phyloP scores from a whole-genome alignment of 1,139 yeast species.

The Nakaseomyces glabratus region DNA sequence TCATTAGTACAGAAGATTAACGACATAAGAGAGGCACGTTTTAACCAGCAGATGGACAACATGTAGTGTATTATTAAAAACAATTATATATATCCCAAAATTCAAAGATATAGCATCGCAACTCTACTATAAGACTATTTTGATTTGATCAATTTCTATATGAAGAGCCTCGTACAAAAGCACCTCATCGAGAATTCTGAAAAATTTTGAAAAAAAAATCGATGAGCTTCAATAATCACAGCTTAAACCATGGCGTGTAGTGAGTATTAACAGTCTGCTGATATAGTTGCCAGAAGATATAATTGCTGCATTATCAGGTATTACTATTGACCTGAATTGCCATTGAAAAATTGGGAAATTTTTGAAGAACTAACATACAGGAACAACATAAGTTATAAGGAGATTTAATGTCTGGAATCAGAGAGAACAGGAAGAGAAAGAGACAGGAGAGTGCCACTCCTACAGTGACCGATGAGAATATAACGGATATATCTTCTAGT shows the following conservation, averaged over 20 bases:
- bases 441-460: slow-evolving; percentile 15
- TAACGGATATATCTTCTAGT: slow-evolving; percentile 32
- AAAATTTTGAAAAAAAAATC: slow-evolving; percentile 3
- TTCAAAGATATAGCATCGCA: too few species aligned
- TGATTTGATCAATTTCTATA: neutral
- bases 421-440: slow-evolving; percentile 21
- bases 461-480: slow-evolving; percentile 29
- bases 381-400: neutral
- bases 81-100: too few species aligned
- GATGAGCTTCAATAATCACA: slow-evolving; percentile 7
- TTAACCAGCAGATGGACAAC: slow-evolving; percentile 32
- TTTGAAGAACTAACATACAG: too few species aligned
- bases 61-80: too few species aligned
- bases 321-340: too few species aligned
- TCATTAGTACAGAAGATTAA: slow-evolving; percentile 60
- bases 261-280: too few species aligned
- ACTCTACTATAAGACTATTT: too few species aligned
- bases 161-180: neutral
- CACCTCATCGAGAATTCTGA: slow-evolving; percentile 3
- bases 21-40: slow-evolving; percentile 51
- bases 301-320: too few species aligned
- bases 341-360: too few species aligned
- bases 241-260: too few species aligned
- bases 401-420: slow-evolving; percentile 13
- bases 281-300: too few species aligned